Evolutionary conservation across 768 basidiomycete species (phyloP), one percentile per base, ranked within the genome.

Genomic region (Coprinellus micaceus): DNA sequence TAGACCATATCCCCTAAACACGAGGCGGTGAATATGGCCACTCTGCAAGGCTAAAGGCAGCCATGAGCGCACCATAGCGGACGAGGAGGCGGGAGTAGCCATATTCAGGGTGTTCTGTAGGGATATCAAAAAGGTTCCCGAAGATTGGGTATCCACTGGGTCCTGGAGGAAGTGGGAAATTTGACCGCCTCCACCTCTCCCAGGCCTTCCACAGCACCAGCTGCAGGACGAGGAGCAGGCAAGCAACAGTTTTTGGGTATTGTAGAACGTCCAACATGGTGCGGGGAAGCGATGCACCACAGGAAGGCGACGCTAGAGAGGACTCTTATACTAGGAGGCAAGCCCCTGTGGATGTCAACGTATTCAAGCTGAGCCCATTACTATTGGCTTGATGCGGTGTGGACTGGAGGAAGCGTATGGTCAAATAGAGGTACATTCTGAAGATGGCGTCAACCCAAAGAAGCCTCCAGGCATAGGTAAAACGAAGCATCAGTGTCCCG

Each of bases 1-100:
- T 58, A 60, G 11, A 60, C 25, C 30, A 63, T 59, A 45, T 65
- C 63, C 15, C 58, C 56, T 61, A 36, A 26, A 45, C 45, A 51
- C 3, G n/a, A 1, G n/a, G 41, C 17, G 2, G 40, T 30, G 17
- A 50, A 22, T 6, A 2, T 19, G 28, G n/a, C 12, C 11, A 29
- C 12, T 15, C 40, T 11, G 10, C 13, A 24, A 11, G 33, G 5
- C 4, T 29, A 15, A 21, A 4, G 21, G 21, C 15, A 15, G 6
- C 28, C 19, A 9, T 22, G 24, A 25, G 26, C 52, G 17, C n/a
- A 54, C 53, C 53, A 47, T 54, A 47, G 11, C 28, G 43, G n/a
- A 46, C 47, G 2, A 29, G 10, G n/a, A 44, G 44, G 3, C 47
- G 28, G 2, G 33, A 30, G 43, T 57, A 57, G 26, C 15, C 25